A percentile compares a stretch with the other conserved stretches of the same genome.
These are phyloP conservation scores for Aspergillus ostianus DNA, from an alignment of 495 filamentous ascomycete species.

Conservation along the genomic window DNA sequence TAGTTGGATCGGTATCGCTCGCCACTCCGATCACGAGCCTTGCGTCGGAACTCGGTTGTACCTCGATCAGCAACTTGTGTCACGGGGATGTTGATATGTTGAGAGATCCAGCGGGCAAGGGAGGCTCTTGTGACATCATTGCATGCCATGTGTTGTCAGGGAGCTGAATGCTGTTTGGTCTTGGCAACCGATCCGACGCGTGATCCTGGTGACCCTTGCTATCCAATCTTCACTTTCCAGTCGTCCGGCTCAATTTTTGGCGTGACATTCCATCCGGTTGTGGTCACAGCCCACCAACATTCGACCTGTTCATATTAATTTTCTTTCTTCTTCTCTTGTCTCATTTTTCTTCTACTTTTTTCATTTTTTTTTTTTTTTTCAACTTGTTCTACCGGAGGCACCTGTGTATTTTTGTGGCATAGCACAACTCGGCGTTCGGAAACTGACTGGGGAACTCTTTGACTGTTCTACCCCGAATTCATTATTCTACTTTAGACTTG, in stretches of 20 bases:
- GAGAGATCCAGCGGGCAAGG: neutral
- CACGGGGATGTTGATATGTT: neutral
- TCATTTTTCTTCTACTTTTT: constrained; percentile 6
- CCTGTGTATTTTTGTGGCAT: constrained; percentile 28
- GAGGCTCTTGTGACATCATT: constrained; percentile 19
- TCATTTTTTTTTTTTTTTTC: constrained; percentile 7
- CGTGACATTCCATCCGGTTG: neutral
- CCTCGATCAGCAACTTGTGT: neutral
- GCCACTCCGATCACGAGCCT: neutral
- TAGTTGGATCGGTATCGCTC: neutral
- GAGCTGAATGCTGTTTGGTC: constrained; percentile 6
- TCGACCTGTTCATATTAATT: constrained; percentile 24
- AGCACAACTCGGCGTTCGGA: constrained; percentile 30
- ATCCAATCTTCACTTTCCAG: neutral
- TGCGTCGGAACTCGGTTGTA: neutral
- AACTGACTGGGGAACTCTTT: constrained; percentile 7
- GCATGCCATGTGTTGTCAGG: constrained; percentile 5
- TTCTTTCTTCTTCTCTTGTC: constrained; percentile 7
- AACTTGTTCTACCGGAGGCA: constrained; percentile 15
- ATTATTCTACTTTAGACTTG: constrained; percentile 19
- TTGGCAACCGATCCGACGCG: constrained; percentile 4
- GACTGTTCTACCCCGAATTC: neutral
- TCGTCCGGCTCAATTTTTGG: neutral
- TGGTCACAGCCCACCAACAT: neutral
- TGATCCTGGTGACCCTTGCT: constrained; percentile 15